A percentile compares a stretch with the other conserved stretches of the same genome.
Evolutionary conservation across 441 rosid species (phyloP).

Genomic region (Brassica balearica): DNA sequence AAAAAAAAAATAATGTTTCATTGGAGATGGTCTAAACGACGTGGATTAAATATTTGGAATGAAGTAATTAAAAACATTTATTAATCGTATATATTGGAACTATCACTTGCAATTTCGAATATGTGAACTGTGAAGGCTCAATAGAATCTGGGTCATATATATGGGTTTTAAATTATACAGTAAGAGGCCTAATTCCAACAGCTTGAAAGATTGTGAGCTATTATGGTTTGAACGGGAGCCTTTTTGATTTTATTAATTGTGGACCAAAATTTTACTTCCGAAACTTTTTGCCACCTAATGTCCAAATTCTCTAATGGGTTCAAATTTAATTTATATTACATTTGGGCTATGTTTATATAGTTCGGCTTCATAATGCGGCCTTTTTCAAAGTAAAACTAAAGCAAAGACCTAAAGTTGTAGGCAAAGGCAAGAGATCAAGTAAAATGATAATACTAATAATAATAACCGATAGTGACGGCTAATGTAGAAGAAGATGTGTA

Average conservation of each 20-base stretch:
- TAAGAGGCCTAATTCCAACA: background rate
- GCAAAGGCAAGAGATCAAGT: background rate
- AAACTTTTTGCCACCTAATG: background rate
- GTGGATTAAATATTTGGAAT: background rate
- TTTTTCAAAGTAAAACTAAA: background rate
- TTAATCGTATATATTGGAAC: no score
- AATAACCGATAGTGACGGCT: conserved; percentile 24
- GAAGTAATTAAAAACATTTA: background rate
- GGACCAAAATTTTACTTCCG: background rate
- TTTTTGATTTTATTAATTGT: background rate
- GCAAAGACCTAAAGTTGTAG: background rate
- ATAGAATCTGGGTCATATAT: background rate
- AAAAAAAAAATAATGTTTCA: no score
- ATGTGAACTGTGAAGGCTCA: conserved; percentile 4
- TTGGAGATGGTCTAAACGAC: no score
- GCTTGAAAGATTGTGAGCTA: background rate
- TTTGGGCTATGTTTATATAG: background rate
- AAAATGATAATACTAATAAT: background rate
- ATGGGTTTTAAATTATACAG: background rate
- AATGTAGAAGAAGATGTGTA: conserved; percentile 18
- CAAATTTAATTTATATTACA: background rate
- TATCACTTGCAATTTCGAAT: background rate
- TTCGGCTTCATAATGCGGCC: conserved; percentile 12
- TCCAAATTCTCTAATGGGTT: background rate
- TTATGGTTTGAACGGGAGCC: background rate